Percentiles rank a stretch among this genome's conserved stretches.
phyloP scores from a whole-genome alignment of 2,329 filamentous ascomycete species.

The Pleomassaria siparia region DNA sequence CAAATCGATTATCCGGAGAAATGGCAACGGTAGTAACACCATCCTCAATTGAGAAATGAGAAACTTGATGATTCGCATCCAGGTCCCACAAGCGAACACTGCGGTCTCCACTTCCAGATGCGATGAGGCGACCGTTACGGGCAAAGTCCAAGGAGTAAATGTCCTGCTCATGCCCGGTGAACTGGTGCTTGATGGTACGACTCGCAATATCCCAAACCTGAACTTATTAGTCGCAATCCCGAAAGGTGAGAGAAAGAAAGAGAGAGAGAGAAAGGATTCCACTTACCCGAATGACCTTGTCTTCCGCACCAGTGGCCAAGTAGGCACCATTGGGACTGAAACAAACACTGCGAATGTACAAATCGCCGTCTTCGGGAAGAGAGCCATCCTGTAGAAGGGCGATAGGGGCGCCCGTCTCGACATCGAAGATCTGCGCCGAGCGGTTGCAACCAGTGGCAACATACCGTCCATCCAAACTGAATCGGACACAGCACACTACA shows the following conservation, averaged over 20 bases:
- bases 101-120: conserved; percentile 90
- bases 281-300: conserved; percentile 91
- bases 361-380: conserved; percentile 83
- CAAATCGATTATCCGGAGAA: conserved; percentile 89
- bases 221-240: conserved; percentile 9
- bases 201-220: conserved; percentile 92
- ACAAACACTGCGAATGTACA: conserved; percentile 97
- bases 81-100: conserved; percentile 97
- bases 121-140: conserved; percentile 88
- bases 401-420: conserved; percentile 81
- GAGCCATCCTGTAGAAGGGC: conserved; percentile 87
- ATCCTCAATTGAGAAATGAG: conserved; percentile 90
- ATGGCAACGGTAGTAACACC: conserved; percentile 97
- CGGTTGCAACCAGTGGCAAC: conserved; percentile 96
- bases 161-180: conserved; percentile 96
- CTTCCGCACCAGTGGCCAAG: conserved; percentile 92
- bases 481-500: conserved; percentile 96
- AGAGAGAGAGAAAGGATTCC: neutral
- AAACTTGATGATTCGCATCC: conserved; percentile 75
- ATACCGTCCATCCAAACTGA: conserved; percentile 93
- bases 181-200: conserved; percentile 85
- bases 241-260: neutral
- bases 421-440: conserved; percentile 99
- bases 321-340: conserved; percentile 96
- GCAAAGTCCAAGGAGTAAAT: conserved; percentile 97